A percentile compares a stretch with the other conserved stretches of the same genome.
Conservation (phyloP, 139 green algal species). For the Coelastrella sp. region DNA sequence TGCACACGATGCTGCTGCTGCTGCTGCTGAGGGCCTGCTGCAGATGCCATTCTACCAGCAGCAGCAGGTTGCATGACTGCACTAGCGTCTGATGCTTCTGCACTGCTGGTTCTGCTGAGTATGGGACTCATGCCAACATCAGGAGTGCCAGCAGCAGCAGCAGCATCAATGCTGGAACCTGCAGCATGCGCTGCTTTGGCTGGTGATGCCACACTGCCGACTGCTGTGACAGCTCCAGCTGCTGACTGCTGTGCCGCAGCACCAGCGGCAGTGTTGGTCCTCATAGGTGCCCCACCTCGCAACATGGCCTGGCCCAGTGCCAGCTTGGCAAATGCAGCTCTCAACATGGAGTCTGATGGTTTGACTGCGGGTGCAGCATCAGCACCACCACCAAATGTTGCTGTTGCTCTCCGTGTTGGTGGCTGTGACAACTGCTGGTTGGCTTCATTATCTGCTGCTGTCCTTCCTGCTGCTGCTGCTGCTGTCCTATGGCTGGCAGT, state of each 20-base stretch:
- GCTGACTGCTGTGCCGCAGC: not conserved
- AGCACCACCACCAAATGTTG: not conserved
- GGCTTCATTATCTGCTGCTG: not conserved
- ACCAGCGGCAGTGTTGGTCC: not conserved
- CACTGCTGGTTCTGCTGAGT: not conserved
- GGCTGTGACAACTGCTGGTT: no score
- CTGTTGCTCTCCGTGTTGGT: not conserved
- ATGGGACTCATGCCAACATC: not conserved
- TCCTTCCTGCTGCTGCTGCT: not conserved
- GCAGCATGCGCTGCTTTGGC: not conserved
- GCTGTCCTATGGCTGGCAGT: not conserved
- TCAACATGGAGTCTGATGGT: slow-evolving; percentile 30
- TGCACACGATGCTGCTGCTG: not conserved
- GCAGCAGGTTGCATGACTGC: not conserved
- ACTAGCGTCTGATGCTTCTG: not conserved
- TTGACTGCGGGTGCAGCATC: not conserved
- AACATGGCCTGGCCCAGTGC: slow-evolving; percentile 36
- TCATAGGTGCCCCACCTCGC: not conserved
- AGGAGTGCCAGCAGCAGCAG: slow-evolving; percentile 5
- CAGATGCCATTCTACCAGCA: not conserved
- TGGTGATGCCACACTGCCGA: not conserved
- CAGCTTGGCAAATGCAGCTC: slow-evolving; percentile 33
- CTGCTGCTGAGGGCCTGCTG: not conserved
- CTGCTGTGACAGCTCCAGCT: not conserved
- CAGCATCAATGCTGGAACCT: not conserved